These are phyloP conservation scores for Backusella luteola DNA, from an alignment of 192 early-diverging fungal species.

Conservation along the genomic window DNA sequence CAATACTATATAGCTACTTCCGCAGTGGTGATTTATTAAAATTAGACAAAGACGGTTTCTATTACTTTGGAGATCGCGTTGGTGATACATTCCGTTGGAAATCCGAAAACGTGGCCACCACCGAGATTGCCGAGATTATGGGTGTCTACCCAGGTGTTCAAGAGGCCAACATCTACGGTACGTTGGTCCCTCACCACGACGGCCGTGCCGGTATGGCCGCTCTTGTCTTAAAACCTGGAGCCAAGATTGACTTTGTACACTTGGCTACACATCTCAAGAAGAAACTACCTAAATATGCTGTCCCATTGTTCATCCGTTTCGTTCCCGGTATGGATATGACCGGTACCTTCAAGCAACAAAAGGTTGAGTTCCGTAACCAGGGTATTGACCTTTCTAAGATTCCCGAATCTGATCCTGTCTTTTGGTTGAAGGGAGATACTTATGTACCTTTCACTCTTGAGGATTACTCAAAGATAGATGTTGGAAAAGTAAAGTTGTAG, in stretches of 20 bases:
- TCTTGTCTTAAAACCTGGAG: conserved; percentile 42
- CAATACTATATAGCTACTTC: conserved; percentile 26
- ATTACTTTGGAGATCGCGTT: conserved; percentile 66
- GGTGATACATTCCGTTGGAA: conserved; percentile 79
- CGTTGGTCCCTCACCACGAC: conserved; percentile 53
- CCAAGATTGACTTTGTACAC: conserved; percentile 37
- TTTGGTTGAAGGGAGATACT: conserved; percentile 42
- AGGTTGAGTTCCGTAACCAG: conserved; percentile 45
- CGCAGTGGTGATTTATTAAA: conserved; percentile 63
- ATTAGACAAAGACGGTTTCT: conserved; percentile 47
- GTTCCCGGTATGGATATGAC: conserved; percentile 48
- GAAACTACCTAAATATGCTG: conserved; percentile 59
- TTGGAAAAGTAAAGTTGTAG: conserved; percentile 30
- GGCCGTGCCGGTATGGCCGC: conserved; percentile 70
- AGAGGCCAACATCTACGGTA: conserved; percentile 67
- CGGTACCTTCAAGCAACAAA: conserved; percentile 53
- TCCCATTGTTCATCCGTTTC: conserved; percentile 63
- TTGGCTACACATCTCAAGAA: conserved; percentile 34
- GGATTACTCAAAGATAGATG: conserved; percentile 12
- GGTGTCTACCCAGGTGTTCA: conserved; percentile 47
- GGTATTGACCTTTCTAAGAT: conserved; percentile 43
- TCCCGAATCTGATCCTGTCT: conserved; percentile 32
- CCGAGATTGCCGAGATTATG: conserved; percentile 61
- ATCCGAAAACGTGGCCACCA: conserved; percentile 56
- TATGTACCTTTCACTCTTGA: conserved; percentile 43